phyloP scores from a whole-genome alignment of 352 stramenopile genomes.

The Phytophthora pinifolia region DNA sequence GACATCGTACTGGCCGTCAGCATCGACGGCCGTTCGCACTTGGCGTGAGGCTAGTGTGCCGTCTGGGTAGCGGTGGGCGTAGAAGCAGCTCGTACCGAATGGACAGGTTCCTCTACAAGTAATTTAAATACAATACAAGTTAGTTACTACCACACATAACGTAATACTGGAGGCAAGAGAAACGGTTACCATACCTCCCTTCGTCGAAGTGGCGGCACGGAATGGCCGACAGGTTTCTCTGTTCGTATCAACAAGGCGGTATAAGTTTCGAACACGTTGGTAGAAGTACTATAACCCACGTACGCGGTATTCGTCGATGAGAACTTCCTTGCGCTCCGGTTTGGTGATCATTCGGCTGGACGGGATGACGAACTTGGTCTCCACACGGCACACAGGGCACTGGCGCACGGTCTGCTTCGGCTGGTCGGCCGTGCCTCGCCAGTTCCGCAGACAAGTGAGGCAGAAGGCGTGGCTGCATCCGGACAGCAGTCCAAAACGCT shows the following conservation, averaged over 20 bases:
- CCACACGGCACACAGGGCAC: slow-evolving; percentile 73
- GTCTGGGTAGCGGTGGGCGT: slow-evolving; percentile 72
- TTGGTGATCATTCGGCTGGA: slow-evolving; percentile 79
- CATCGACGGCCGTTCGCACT: slow-evolving; percentile 71
- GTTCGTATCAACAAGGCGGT: slow-evolving; percentile 5
- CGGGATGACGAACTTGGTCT: slow-evolving; percentile 85
- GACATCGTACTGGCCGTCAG: slow-evolving; percentile 75
- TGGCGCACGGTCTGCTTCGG: slow-evolving; percentile 78
- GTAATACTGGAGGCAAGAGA: too few species aligned
- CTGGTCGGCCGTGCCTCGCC: slow-evolving; percentile 59
- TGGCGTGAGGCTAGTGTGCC: slow-evolving; percentile 59
- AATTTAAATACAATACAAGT: slow-evolving; percentile 15
- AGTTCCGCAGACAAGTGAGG: slow-evolving; percentile 82
- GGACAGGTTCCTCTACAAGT: slow-evolving; percentile 65
- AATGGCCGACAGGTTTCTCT: slow-evolving; percentile 74
- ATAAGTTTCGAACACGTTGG: background rate
- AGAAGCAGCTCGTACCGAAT: slow-evolving; percentile 89
- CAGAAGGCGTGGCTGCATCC: slow-evolving; percentile 85
- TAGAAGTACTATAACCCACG: slow-evolving; percentile 6
- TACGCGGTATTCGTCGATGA: slow-evolving; percentile 72
- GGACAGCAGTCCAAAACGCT: slow-evolving; percentile 83
- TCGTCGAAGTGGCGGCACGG: slow-evolving; percentile 85
- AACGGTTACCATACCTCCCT: slow-evolving; percentile 67
- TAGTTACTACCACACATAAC: slow-evolving; percentile 15
- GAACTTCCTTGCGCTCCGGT: slow-evolving; percentile 59